phyloP scores from a whole-genome alignment of 352 stramenopile genomes.

The Pythium biforme region DNA sequence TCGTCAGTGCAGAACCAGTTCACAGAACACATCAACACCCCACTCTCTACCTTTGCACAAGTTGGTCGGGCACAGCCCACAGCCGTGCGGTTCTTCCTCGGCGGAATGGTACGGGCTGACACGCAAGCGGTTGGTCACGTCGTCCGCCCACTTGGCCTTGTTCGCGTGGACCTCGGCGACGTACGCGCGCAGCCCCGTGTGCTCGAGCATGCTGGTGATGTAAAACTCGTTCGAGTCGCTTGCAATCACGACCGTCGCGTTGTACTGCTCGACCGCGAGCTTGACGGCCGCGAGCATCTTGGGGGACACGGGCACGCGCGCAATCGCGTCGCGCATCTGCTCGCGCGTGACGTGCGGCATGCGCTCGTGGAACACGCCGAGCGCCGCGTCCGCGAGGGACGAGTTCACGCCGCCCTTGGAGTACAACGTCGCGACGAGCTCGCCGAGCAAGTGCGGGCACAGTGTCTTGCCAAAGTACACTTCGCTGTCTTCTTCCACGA shows the following conservation, averaged over 20 bases:
- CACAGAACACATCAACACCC: no score
- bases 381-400: conserved; percentile 33
- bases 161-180: conserved; percentile 28
- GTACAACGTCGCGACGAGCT: conserved; percentile 16
- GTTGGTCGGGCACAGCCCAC: conserved; percentile 27
- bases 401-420: conserved; percentile 21
- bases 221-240: conserved; percentile 35
- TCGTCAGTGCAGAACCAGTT: neutral
- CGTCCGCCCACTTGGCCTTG: conserved; percentile 18
- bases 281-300: conserved; percentile 50
- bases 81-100: conserved; percentile 18
- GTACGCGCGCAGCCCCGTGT: conserved; percentile 17
- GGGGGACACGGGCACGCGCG: conserved; percentile 19
- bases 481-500: conserved; percentile 38
- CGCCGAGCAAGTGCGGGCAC: conserved; percentile 29
- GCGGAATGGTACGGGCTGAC: conserved; percentile 25
- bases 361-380: conserved; percentile 25
- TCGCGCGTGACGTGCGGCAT: conserved; percentile 22
- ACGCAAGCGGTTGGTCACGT: conserved; percentile 7
- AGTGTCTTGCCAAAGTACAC: conserved; percentile 25
- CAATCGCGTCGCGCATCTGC: conserved; percentile 21
- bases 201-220: conserved; percentile 28
- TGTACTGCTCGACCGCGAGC: conserved; percentile 14
- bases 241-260: conserved; percentile 24
- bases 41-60: conserved; percentile 31